Percentiles rank a stretch among this genome's conserved stretches.
These are phyloP conservation scores for Mycena rosella DNA, from an alignment of 768 basidiomycete genomes.

Conservation along the genomic window DNA sequence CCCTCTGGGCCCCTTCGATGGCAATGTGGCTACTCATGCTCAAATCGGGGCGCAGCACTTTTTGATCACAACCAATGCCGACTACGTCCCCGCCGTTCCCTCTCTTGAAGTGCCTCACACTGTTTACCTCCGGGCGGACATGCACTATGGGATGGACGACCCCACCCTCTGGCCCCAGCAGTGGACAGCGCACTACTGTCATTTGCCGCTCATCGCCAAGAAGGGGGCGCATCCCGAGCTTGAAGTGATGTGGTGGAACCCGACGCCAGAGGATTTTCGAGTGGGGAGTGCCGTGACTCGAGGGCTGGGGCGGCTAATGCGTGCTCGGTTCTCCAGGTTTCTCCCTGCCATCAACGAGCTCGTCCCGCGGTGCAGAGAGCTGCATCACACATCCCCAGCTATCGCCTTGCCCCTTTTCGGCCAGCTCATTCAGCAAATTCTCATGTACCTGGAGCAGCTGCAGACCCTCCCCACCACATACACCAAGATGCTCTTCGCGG, in stretches of 20 bases:
- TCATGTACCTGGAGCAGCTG: slow-evolving; percentile 9
- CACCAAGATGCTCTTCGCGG: background rate
- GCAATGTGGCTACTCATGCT: background rate
- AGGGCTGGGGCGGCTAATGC: background rate
- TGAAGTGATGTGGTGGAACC: background rate
- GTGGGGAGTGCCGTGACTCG: background rate
- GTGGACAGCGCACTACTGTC: background rate
- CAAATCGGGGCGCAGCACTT: background rate
- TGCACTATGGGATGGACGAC: slow-evolving; percentile 4
- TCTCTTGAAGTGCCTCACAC: background rate
- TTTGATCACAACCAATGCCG: slow-evolving; percentile 2
- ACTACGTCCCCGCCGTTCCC: slow-evolving; percentile 1
- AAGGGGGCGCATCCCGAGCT: background rate
- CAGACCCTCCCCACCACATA: slow-evolving; percentile 5
- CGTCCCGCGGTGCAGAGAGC: background rate
- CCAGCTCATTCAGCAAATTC: background rate
- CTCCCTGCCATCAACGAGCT: background rate
- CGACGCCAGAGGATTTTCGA: background rate
- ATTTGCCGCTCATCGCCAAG: background rate
- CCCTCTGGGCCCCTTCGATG: background rate
- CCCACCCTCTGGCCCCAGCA: slow-evolving; percentile 7
- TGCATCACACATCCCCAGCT: background rate
- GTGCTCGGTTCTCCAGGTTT: background rate
- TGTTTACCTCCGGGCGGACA: background rate
- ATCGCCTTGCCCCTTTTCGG: background rate